Conservation (phyloP, 1,139 yeast species). For the Hansenula sp. region DNA sequence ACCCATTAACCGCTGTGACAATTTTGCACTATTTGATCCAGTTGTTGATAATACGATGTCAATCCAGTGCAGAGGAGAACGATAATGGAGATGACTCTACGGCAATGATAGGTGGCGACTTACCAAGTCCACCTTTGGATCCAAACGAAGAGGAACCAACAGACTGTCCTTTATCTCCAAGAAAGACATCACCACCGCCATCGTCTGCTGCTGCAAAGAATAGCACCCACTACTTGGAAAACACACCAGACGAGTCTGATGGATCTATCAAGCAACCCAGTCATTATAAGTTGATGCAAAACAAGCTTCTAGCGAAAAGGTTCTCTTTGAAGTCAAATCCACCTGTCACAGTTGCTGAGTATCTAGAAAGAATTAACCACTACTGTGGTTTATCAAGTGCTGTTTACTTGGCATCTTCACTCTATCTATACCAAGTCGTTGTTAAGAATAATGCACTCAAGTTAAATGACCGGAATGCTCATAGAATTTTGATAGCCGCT, state of each 20-base stretch:
- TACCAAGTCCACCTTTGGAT: background rate
- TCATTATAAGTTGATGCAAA: conserved; percentile 3
- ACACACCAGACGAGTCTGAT: background rate
- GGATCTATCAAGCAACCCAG: background rate
- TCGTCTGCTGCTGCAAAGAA: background rate
- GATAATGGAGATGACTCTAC: background rate
- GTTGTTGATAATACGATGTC: conserved; percentile 3
- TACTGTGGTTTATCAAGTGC: conserved; percentile 41
- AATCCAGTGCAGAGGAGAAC: background rate
- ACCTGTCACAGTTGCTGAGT: conserved; percentile 30
- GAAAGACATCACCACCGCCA: conserved; percentile 4
- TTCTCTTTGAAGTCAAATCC: conserved; percentile 37
- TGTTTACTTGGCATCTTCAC: conserved; percentile 36
- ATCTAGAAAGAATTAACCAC: conserved; percentile 36
- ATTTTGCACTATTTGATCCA: conserved; percentile 7
- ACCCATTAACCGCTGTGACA: conserved; percentile 8
- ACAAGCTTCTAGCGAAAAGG: conserved; percentile 23
- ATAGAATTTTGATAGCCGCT: conserved; percentile 45
- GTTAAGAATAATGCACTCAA: conserved; percentile 28
- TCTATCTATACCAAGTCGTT: conserved; percentile 32
- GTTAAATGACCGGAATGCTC: conserved; percentile 38
- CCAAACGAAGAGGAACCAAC: background rate
- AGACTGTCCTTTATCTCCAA: conserved; percentile 12
- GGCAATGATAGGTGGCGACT: too few relatives aligned
- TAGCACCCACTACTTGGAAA: background rate